phyloP scores from a whole-genome alignment of 2,329 filamentous ascomycete genomes.

The Aspergillus piperis region DNA sequence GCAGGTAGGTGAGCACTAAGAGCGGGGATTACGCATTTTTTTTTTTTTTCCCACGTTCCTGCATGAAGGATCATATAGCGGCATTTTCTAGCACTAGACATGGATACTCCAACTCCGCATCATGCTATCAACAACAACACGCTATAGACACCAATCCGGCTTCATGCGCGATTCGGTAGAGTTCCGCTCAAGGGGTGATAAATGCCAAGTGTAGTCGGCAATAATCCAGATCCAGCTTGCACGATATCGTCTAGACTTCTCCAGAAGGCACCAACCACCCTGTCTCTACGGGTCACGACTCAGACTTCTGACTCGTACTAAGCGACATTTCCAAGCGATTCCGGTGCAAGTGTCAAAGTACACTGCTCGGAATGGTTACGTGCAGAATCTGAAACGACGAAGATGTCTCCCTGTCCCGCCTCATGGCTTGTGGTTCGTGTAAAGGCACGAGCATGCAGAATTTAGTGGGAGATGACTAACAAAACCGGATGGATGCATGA shows the following conservation, averaged over 20 bases:
- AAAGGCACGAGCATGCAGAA: neutral
- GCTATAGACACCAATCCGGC: neutral
- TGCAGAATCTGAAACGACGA: slow-evolving; percentile 21
- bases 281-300: neutral
- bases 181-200: neutral
- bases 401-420: neutral
- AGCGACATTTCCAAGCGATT: neutral
- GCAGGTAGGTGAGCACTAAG: slow-evolving; percentile 16
- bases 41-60: slow-evolving; percentile 3
- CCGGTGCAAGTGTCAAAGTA: neutral
- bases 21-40: slow-evolving; percentile 16
- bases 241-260: neutral
- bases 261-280: neutral
- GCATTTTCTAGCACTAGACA: neutral
- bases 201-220: neutral
- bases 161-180: neutral
- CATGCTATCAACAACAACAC: neutral
- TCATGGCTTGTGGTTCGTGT: neutral
- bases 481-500: neutral
- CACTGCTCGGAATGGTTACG: slow-evolving; percentile 9
- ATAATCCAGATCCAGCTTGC: neutral
- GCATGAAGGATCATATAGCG: neutral
- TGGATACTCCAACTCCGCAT: neutral
- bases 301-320: slow-evolving; percentile 1
- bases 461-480: neutral